Conservation (phyloP, 2,329 filamentous ascomycete genomes). For the Cadophora sp. region DNA sequence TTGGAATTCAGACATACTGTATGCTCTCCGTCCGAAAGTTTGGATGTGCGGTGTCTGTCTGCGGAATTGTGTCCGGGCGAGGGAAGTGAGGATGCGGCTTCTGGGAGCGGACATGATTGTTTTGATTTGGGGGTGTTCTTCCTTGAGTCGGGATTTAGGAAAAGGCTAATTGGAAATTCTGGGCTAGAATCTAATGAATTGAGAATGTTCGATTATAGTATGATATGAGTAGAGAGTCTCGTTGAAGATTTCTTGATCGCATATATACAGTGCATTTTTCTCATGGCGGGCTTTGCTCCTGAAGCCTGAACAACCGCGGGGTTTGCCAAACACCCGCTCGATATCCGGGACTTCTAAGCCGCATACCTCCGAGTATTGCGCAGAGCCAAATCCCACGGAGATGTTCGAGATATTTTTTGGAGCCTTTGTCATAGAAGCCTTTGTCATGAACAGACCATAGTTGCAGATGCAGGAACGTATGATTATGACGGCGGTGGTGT, state of each 20-base stretch:
- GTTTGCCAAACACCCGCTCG: conserved; percentile 4
- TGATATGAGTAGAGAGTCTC: neutral
- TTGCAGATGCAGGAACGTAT: neutral
- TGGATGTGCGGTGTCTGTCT: neutral
- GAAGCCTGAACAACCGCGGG: neutral
- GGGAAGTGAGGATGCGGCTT: conserved; percentile 1
- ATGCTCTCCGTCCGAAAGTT: neutral
- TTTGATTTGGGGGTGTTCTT: neutral
- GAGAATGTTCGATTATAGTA: neutral
- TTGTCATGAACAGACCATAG: neutral
- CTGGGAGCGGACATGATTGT: conserved; percentile 3
- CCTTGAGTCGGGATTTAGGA: neutral
- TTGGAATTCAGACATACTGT: conserved; percentile 1
- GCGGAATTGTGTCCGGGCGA: neutral
- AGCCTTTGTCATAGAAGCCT: no score
- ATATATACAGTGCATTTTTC: neutral
- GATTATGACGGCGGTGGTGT: conserved; percentile 4
- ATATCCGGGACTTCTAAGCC: conserved; percentile 9
- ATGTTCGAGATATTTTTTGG: neutral
- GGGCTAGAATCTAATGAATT: neutral
- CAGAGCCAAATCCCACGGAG: conserved; percentile 3
- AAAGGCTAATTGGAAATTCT: neutral
- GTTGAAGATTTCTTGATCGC: neutral
- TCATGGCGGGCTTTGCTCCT: conserved; percentile 11
- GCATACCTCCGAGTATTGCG: neutral